Conservation (phyloP, 1,284 basidiomycete species). For the Inonotus hispidus region DNA sequence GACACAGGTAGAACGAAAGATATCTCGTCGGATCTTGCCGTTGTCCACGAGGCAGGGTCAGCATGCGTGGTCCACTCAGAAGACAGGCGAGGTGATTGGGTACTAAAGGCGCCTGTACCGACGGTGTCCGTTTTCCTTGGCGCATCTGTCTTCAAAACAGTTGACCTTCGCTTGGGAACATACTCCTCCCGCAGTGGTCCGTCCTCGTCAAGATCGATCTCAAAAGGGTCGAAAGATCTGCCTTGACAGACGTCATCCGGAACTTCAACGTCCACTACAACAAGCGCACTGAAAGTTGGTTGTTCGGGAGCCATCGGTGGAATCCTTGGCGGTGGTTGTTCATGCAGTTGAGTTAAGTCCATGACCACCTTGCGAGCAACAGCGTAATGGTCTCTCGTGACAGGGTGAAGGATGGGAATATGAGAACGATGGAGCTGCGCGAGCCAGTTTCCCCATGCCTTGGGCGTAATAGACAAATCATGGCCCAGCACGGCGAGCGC, state of each 20-base stretch:
- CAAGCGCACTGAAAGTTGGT: slow-evolving; percentile 66
- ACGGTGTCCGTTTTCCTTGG: not conserved
- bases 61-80: slow-evolving; percentile 74
- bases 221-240: slow-evolving; percentile 41
- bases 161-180: slow-evolving; percentile 56
- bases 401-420: slow-evolving; percentile 76
- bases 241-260: slow-evolving; percentile 37
- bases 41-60: slow-evolving; percentile 49
- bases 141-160: not conserved
- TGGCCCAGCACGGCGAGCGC: slow-evolving; percentile 64
- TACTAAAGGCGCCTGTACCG: not conserved
- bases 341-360: slow-evolving; percentile 51
- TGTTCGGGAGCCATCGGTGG: slow-evolving; percentile 34
- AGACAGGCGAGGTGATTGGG: slow-evolving; percentile 38
- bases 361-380: slow-evolving; percentile 67
- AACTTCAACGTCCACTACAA: slow-evolving; percentile 51
- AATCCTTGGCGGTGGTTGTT: slow-evolving; percentile 17
- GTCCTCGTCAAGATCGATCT: slow-evolving; percentile 76
- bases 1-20: no score
- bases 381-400: slow-evolving; percentile 51
- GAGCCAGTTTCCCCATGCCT: slow-evolving; percentile 68
- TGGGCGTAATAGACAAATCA: slow-evolving; percentile 58
- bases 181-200: slow-evolving; percentile 77
- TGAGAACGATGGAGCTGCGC: slow-evolving; percentile 50
- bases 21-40: no score